phyloP scores from a whole-genome alignment of 352 stramenopile genomes.

The Pythium chondricola region DNA sequence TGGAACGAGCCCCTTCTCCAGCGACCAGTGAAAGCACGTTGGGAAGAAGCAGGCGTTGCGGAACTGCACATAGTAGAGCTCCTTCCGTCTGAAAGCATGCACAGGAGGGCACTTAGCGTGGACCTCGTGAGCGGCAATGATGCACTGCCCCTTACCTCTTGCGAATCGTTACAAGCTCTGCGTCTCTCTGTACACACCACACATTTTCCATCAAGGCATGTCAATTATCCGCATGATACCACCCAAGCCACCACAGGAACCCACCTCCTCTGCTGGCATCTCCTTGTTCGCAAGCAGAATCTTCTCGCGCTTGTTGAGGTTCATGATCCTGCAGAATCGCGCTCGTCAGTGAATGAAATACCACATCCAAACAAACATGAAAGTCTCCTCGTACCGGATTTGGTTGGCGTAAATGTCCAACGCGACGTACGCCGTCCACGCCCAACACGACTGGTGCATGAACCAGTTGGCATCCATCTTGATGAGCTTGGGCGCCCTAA shows the following conservation, averaged over 20 bases:
- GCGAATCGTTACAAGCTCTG: slow-evolving; percentile 38
- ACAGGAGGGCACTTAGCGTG: background rate
- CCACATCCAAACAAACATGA: background rate
- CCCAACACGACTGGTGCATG: slow-evolving; percentile 63
- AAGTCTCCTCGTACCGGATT: slow-evolving; percentile 33
- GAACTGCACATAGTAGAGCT: slow-evolving; percentile 74
- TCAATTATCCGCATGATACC: background rate
- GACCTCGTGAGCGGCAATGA: no score
- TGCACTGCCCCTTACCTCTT: no score
- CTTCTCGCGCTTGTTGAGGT: slow-evolving; percentile 52
- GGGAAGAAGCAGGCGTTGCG: slow-evolving; percentile 80
- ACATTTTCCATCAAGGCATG: background rate
- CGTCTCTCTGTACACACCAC: slow-evolving; percentile 24
- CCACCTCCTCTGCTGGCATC: slow-evolving; percentile 52
- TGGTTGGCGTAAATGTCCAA: slow-evolving; percentile 77
- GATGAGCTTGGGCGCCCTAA: slow-evolving; percentile 70
- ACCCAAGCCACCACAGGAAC: background rate
- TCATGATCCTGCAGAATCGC: slow-evolving; percentile 54
- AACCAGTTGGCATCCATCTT: slow-evolving; percentile 64
- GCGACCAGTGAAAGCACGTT: slow-evolving; percentile 77
- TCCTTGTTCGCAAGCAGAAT: slow-evolving; percentile 40
- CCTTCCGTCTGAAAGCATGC: slow-evolving; percentile 32
- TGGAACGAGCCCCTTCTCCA: slow-evolving; percentile 59
- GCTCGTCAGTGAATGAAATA: background rate
- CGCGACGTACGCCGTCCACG: slow-evolving; percentile 69